Evolutionary conservation across 371 early-diverging fungal genomes (phyloP).

Genomic region (Dinochytrium kinnereticum): DNA sequence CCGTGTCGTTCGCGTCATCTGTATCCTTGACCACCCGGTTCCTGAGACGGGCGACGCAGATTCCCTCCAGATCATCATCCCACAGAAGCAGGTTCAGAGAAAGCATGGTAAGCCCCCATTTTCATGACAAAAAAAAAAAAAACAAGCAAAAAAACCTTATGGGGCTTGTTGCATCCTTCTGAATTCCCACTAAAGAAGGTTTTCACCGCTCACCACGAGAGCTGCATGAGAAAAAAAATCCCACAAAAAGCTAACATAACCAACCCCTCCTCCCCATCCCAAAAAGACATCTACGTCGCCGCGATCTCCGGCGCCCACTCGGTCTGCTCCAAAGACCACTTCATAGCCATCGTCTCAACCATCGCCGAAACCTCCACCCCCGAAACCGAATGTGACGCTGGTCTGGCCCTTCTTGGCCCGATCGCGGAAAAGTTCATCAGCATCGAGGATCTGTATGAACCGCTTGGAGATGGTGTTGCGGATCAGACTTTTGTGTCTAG

Average conservation of each 20-base stretch:
- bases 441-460: constrained; percentile 83
- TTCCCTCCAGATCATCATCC: constrained; percentile 94
- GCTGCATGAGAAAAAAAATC: too few species aligned
- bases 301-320: constrained; percentile 86
- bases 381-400: constrained; percentile 86
- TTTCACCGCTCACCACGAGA: too few species aligned
- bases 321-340: constrained; percentile 85
- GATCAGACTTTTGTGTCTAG: constrained; percentile 89
- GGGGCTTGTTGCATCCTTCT: not conserved
- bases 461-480: constrained; percentile 74
- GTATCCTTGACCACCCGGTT: constrained; percentile 89
- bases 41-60: constrained; percentile 86
- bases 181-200: too few species aligned
- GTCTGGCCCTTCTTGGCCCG: constrained; percentile 86
- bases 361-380: constrained; percentile 82
- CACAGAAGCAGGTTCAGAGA: constrained; percentile 92
- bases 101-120: constrained; percentile 56
- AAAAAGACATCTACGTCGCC: constrained; percentile 93
- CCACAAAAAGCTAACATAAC: not conserved
- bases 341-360: constrained; percentile 95
- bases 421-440: constrained; percentile 91
- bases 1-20: constrained; percentile 92
- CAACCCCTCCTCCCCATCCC: not conserved
- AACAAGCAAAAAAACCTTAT: not conserved
- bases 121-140: constrained; percentile 10